These are phyloP conservation scores for Scopulariopsis brevicaulis DNA, from an alignment of 2,329 filamentous ascomycete species.

Conservation along the genomic window DNA sequence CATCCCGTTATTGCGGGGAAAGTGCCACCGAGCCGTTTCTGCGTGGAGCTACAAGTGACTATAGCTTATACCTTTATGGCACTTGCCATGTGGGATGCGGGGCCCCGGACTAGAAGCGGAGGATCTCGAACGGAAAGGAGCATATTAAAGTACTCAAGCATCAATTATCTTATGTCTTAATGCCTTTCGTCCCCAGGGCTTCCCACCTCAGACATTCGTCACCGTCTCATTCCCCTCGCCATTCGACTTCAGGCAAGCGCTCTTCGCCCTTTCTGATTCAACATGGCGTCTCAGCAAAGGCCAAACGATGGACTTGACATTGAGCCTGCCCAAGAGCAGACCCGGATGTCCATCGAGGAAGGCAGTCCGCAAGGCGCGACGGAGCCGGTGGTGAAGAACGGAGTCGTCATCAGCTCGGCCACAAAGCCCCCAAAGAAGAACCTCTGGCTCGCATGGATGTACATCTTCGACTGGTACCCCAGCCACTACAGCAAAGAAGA, in stretches of 20 bases:
- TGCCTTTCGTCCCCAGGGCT: not conserved
- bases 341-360: not conserved
- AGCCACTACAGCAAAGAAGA: slow-evolving; percentile 18
- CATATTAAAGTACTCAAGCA: not conserved
- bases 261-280: not conserved
- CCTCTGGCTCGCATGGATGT: slow-evolving; percentile 14
- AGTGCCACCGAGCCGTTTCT: not conserved
- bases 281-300: not conserved
- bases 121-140: not conserved
- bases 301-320: not conserved
- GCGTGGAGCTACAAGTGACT: not conserved
- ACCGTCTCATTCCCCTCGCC: not conserved
- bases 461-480: slow-evolving; percentile 19
- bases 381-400: slow-evolving; percentile 8
- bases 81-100: not conserved
- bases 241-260: not conserved
- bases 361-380: not conserved
- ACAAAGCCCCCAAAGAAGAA: slow-evolving; percentile 4
- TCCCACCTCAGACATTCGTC: not conserved
- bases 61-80: not conserved
- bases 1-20: not conserved
- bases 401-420: slow-evolving; percentile 14
- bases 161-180: not conserved
- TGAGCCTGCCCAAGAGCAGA: not conserved
- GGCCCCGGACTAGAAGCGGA: not conserved